phyloP scores from a whole-genome alignment of 2,329 filamentous ascomycete genomes.

The Sporothrix euskadiensis region DNA sequence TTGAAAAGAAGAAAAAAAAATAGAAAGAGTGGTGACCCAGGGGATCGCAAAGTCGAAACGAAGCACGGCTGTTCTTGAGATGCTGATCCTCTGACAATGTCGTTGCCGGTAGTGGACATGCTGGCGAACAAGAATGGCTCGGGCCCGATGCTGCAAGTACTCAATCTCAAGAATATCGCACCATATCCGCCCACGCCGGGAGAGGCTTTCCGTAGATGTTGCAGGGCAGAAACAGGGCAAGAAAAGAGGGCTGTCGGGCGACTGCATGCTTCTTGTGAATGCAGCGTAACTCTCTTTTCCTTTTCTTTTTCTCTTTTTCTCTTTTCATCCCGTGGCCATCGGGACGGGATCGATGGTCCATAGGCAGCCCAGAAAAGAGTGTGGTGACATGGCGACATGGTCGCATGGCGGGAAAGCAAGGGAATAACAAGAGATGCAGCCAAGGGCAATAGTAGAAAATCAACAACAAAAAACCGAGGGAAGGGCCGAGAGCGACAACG shows the following conservation, averaged over 20 bases:
- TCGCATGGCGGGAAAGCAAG: neutral
- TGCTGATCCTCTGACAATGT: neutral
- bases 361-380: neutral
- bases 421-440: neutral
- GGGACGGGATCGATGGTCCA: slow-evolving; percentile 11
- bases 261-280: slow-evolving; percentile 1
- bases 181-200: neutral
- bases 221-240: neutral
- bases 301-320: neutral
- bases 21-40: neutral
- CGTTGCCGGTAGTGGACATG: neutral
- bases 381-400: neutral
- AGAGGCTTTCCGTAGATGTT: neutral
- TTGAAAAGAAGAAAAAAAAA: neutral
- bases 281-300: slow-evolving; percentile 10
- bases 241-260: neutral
- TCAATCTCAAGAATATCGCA: neutral
- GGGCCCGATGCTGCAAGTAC: neutral
- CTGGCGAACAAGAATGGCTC: neutral
- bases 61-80: neutral
- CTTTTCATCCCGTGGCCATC: neutral
- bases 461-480: neutral
- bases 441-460: neutral
- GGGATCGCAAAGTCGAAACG: slow-evolving; percentile 10
- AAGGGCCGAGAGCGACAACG: neutral